These are phyloP conservation scores for Pseudocercospora eumusae DNA, from an alignment of 2,329 filamentous ascomycete species.

Conservation along the genomic window DNA sequence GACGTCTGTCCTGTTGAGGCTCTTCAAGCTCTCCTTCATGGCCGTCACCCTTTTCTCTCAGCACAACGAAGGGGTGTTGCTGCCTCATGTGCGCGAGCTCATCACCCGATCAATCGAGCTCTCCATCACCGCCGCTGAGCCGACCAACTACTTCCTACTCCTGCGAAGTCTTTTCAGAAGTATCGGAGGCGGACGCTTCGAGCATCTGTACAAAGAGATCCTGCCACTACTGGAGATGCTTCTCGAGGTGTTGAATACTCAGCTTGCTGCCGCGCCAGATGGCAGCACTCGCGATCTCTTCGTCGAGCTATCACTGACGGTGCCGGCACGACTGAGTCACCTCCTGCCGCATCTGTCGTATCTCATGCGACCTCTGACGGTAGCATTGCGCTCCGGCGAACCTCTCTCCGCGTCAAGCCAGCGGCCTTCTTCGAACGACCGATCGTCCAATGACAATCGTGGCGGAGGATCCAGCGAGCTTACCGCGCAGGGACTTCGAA, in stretches of 20 bases:
- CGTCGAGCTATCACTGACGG: constrained; percentile 93
- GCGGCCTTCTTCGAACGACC: constrained; percentile 28
- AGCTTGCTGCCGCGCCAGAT: constrained; percentile 86
- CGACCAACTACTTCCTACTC: constrained; percentile 97
- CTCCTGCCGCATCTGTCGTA: constrained; percentile 93
- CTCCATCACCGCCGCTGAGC: constrained; percentile 92
- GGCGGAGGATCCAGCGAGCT: constrained; percentile 59
- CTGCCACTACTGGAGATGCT: constrained; percentile 95
- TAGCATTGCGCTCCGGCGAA: constrained; percentile 78
- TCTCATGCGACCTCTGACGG: constrained; percentile 95
- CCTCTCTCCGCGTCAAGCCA: constrained; percentile 46
- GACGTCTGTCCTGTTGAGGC: constrained; percentile 84
- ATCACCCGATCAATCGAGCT: constrained; percentile 96
- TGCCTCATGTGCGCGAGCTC: constrained; percentile 95
- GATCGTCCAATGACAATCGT: constrained; percentile 28
- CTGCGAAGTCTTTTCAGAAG: constrained; percentile 90
- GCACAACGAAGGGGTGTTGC: constrained; percentile 91
- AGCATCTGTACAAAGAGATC: constrained; percentile 98
- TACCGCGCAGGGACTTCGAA: constrained; percentile 89
- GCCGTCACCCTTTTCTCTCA: constrained; percentile 92
- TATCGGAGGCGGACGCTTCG: constrained; percentile 95
- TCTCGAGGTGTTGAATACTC: constrained; percentile 92
- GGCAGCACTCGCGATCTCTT: constrained; percentile 91
- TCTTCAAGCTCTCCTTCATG: constrained; percentile 99
- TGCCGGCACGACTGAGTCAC: constrained; percentile 91